Percentiles rank a stretch among this genome's conserved stretches.
Conservation (phyloP, 306 rosid genomes). For the Spatholobus suberectus region DNA sequence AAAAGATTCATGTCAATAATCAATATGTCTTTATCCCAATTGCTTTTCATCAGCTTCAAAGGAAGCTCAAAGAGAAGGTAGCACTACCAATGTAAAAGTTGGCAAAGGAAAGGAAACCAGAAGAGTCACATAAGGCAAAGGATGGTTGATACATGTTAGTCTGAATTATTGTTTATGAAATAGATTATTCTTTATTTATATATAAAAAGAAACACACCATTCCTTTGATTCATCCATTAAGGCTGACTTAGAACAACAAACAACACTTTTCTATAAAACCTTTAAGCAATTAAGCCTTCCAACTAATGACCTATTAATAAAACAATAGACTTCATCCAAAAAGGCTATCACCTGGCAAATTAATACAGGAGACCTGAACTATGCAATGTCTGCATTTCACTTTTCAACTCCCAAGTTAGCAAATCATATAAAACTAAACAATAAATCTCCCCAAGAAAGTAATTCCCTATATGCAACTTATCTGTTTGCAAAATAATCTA, state of each 20-base stretch:
- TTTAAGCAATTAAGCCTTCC: neutral
- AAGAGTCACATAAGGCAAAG: neutral
- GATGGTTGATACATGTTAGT: neutral
- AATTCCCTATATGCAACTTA: constrained; percentile 15
- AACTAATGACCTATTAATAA: neutral
- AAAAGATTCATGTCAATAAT: neutral
- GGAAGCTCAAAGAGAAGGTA: neutral
- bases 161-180: neutral
- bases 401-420: constrained; percentile 14
- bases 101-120: neutral
- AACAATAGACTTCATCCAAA: neutral
- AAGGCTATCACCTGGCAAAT: neutral
- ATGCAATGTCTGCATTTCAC: neutral
- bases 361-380: neutral
- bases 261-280: neutral
- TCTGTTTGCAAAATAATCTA: constrained; percentile 26
- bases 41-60: constrained; percentile 1
- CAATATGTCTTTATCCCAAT: neutral
- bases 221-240: neutral
- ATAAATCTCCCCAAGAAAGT: constrained; percentile 8
- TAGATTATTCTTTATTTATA: neutral
- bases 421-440: constrained; percentile 13
- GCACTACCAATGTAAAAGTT: neutral
- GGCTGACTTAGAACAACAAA: neutral
- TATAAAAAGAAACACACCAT: neutral